Base-by-base conservation (phyloP, 108 stramenopile genomes). In the Pseudonitzschia multiseries region DNA sequence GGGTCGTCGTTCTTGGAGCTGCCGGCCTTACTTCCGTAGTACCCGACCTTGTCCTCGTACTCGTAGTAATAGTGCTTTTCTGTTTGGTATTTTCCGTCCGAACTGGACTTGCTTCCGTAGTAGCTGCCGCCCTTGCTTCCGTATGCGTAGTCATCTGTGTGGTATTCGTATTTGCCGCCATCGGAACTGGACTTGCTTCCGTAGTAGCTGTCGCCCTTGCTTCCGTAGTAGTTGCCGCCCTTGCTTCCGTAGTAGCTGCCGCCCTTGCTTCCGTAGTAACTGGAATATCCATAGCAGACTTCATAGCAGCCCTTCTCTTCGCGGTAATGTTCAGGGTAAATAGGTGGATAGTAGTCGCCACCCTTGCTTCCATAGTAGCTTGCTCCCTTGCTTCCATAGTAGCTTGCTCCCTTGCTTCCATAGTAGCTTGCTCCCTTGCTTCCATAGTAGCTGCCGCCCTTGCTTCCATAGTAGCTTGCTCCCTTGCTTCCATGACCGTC, bases 241-340 rank as follows among this genome's bases (percentile, higher is more conserved):
- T 54, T 54, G 22, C 24, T 54, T 54, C 53, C 53, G 21, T 24
- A 21, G 22, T 54, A 24, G n/a, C 26, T 28, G 62, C 62, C 28
- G 4, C 62, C 62, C 62, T 63, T 63, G 62, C 62, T 28, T 24
- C 53, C 24, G 21, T 28, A 28, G 62, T 28, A 22, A 27, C 26
- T n/a, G n/a, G 13, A 15, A 27, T 27, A 13, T 18, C 28, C 62
- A 63, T 29, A n/a, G 22, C 62, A 22, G n/a, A 32, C 62, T 54
- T 24, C 53, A 54, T 6, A 54, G 53, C 53, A 24, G 4, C 22
- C 22, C 53, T 54, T 54, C 24, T 24, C 53, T 2, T 54, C 2
- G 8, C 4, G 22, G 21, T 4, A 24, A 24, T 54, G 24, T 54
- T 21, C 21, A 54, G 53, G 53, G 53, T 54, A 54, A 24, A 2